phyloP scores from a whole-genome alignment of 768 basidiomycete genomes.

The Pulveroboletus sp. region DNA sequence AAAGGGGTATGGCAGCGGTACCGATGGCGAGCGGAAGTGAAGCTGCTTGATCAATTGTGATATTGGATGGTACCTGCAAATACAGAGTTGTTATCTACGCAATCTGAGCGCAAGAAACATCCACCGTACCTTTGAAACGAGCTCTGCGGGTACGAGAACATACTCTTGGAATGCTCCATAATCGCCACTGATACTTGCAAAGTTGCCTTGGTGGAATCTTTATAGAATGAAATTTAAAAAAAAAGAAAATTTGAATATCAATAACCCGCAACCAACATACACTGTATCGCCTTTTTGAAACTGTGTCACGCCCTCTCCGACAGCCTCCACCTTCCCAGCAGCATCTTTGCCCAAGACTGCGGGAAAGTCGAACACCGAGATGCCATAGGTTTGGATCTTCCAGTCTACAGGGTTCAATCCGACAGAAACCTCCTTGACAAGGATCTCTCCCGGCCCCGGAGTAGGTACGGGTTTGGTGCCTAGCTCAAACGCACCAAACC shows the following conservation, averaged over 20 bases:
- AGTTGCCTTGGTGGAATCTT: background rate
- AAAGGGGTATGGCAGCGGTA: conserved; percentile 34
- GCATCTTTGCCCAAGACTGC: conserved; percentile 36
- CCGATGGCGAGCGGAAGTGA: conserved; percentile 33
- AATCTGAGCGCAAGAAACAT: too few species aligned
- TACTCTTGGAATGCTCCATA: conserved; percentile 24
- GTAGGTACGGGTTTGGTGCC: conserved; percentile 22
- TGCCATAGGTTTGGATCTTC: conserved; percentile 6
- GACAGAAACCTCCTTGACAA: conserved; percentile 39
- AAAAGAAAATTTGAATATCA: too few species aligned
- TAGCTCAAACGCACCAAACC: conserved; percentile 4
- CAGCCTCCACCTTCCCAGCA: conserved; percentile 37
- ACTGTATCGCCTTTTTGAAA: conserved; percentile 34
- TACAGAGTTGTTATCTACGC: too few species aligned
- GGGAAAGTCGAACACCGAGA: conserved; percentile 34
- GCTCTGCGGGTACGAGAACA: conserved; percentile 11
- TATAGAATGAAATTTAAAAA: too few species aligned
- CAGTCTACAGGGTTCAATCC: conserved; percentile 46
- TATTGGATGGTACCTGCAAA: conserved; percentile 29
- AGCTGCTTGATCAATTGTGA: conserved; percentile 37
- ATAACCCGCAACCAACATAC: conserved; percentile 5
- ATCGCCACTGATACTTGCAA: conserved; percentile 10
- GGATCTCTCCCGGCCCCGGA: conserved; percentile 41
- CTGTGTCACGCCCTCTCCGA: conserved; percentile 35
- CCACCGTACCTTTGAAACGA: conserved; percentile 13